Base-by-base conservation (phyloP, 2,329 filamentous ascomycete species). In the Cercospora sojina region DNA sequence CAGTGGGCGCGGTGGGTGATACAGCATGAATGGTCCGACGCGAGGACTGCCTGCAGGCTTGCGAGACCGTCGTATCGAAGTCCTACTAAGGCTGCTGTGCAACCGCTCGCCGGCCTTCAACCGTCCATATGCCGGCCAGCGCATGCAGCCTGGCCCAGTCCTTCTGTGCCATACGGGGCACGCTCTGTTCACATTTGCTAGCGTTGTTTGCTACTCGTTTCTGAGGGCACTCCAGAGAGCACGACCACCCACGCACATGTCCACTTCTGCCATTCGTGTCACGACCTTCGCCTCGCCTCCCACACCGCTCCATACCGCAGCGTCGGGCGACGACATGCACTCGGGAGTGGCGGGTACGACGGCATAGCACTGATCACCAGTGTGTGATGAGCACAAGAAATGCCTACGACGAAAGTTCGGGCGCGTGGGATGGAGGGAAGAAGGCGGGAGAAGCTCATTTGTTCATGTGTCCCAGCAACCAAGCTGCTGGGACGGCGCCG, bases 251-350 rank as follows among this genome's bases (percentile, higher is more conserved):
- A 41, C 35, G 35, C 35, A 23, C 41, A 23, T 47, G 23, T 47
- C 41, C 41, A 47, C 41, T 18, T 23, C 47, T 43, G 59, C 59
- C 20, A 20, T 18, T 25, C 38, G 62, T 49, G 29, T 23, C 62
- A 63, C 60, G 60, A 32, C 47, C 51, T 56, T 41, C 49, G 16
- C 7, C 38, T 16, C 27, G 20, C 41, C 41, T 20, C 64, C 23
- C 64, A 59, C 64, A 66, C 64, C 64, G 64, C 64, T 64, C 31
- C 60, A 41, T 16, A 18, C 18, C 16, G 35, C 20, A 47, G 35
- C 9, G 20, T 23, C 41, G 41, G 41, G 43, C 43, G 4, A 23
- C 43, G 18, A 49, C 43, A 5, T 49, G 20, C 43, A 49, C 18
- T 18, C 18, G 20, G n/a, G 3, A 47, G 41, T 47, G 18, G 41